Evolutionary conservation across 139 green algal species (phyloP), one percentile per base, ranked within the genome.

Genomic region (Nannochloris sp.): DNA sequence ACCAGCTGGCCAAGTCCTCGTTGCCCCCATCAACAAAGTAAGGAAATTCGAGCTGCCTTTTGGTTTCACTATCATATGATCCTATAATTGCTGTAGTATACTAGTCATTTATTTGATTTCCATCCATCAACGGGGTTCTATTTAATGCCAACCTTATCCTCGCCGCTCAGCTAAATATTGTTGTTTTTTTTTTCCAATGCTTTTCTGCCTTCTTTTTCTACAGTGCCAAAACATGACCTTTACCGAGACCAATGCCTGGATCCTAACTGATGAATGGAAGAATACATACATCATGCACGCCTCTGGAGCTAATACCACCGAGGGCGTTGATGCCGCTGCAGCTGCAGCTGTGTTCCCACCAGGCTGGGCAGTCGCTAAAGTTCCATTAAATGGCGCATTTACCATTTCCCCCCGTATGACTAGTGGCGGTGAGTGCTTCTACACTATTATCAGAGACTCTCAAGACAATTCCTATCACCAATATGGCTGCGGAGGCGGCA

Each of bases 151-250:
- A n/a, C n/a, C n/a, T n/a, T n/a, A n/a, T n/a, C n/a, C n/a, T n/a
- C n/a, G n/a, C n/a, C n/a, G n/a, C n/a, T n/a, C n/a, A n/a, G n/a
- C n/a, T n/a, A n/a, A n/a, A n/a, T n/a, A n/a, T n/a, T n/a, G n/a
- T n/a, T n/a, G n/a, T n/a, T n/a, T n/a, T n/a, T n/a, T n/a, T n/a
- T n/a, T n/a, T n/a, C n/a, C n/a, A n/a, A n/a, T n/a, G n/a, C n/a
- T n/a, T n/a, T n/a, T n/a, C n/a, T n/a, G n/a, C n/a, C n/a, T n/a
- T n/a, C n/a, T n/a, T n/a, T n/a, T n/a, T n/a, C n/a, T n/a, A n/a
- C n/a, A n/a, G 56, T 64, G 56, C 25, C 56, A 64, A 15, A 64
- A 64, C 46, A 54, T 64, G 56, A 64, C 56, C 19, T 64, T 64
- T 29, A 25, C 19, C 6, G 56, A 12, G 12, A 12, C 19, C 25